Conservation (phyloP, 2,329 filamentous ascomycete species). For the Mycosphaerella sp. region DNA sequence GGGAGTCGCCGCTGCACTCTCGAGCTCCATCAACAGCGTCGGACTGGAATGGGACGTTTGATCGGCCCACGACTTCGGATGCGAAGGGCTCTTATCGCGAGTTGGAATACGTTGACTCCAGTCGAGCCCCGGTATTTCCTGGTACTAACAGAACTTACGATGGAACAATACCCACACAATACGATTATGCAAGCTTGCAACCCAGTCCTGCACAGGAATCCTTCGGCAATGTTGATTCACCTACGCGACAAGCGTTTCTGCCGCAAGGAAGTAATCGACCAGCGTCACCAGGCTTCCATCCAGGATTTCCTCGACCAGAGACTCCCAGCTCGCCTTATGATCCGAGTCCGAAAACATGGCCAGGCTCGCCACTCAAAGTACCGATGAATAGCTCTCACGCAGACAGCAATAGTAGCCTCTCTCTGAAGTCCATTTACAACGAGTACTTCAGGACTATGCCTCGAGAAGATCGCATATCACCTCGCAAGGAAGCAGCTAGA, state of each 20-base stretch:
- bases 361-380: conserved; percentile 13
- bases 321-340: conserved; percentile 16
- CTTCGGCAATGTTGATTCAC: conserved; percentile 13
- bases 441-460: background rate
- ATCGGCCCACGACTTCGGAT: conserved; percentile 15
- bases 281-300: conserved; percentile 16
- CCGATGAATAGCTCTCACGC: conserved; percentile 10
- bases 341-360: conserved; percentile 3
- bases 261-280: conserved; percentile 7
- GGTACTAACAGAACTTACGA: conserved; percentile 7
- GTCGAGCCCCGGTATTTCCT: conserved; percentile 13
- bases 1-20: conserved; percentile 19
- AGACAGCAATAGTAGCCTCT: conserved; percentile 2
- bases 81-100: conserved; percentile 13
- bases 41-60: conserved; percentile 17
- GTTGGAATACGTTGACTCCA: conserved; percentile 19
- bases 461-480: conserved; percentile 3
- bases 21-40: conserved; percentile 18
- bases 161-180: background rate
- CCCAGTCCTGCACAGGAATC: conserved; percentile 10
- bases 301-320: conserved; percentile 20
- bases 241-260: conserved; percentile 15
- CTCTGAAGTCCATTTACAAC: background rate
- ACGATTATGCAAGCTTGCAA: conserved; percentile 10
- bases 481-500: conserved; percentile 9